These are phyloP conservation scores for Cucurbita pepo DNA, from an alignment of 306 rosid genomes.

Conservation along the genomic window DNA sequence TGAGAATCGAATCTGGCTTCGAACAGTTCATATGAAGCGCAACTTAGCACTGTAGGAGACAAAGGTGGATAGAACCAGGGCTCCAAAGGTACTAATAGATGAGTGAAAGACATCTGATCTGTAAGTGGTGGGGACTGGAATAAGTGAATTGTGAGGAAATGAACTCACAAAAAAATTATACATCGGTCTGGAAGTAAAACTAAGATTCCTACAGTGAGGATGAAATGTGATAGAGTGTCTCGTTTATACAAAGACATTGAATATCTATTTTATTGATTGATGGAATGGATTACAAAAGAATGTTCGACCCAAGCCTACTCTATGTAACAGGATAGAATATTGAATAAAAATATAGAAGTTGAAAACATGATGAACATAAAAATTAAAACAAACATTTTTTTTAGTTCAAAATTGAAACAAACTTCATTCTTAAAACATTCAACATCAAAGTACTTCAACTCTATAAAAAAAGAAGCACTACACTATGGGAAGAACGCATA, in stretches of 20 bases:
- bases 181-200: background rate
- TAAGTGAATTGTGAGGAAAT: background rate
- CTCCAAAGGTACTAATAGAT: background rate
- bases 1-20: background rate
- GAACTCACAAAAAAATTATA: background rate
- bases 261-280: no score
- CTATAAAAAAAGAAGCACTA: background rate
- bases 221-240: background rate
- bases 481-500: background rate
- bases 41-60: background rate
- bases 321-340: background rate
- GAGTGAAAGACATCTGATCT: background rate
- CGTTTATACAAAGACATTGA: no score
- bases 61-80: background rate
- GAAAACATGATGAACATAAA: background rate
- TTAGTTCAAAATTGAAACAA: background rate
- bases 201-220: background rate
- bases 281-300: no score
- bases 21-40: background rate
- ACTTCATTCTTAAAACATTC: background rate
- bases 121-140: background rate
- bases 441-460: background rate
- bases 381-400: background rate
- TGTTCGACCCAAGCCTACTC: background rate
- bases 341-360: background rate